Evolutionary conservation across 2,329 filamentous ascomycete species (phyloP), one percentile per base, ranked within the genome.

Genomic region (Fusarium verticillioides): DNA sequence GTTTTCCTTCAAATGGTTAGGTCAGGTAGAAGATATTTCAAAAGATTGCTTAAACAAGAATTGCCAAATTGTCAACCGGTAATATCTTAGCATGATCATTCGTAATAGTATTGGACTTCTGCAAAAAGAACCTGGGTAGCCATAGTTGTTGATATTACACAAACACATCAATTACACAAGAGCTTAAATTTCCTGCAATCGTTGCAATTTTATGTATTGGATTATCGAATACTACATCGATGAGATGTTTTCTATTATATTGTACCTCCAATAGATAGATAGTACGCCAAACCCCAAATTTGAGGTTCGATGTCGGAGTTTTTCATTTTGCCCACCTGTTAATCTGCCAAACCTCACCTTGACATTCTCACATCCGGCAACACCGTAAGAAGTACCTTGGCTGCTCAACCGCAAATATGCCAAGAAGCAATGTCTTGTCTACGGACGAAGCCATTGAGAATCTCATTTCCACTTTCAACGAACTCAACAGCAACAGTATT

Each of bases 391-490:
- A 43, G 15, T 43, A 2, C n/a, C 9, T 43, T 43, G 15, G 15
- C 42, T 5, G 42, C 5, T 7, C 42, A 23, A 23, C 42, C 0
- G 9, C 19, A 28, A 21, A 21, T 2, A 28, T 15, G 19, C 28
- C 46, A n/a, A 28, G 10, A 40, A 70, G 63, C 8, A n/a, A 56
- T 4, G 16, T 49, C 21, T 37, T 57, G 11, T 13, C 47, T 28
- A 37, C 66, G 23, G 63, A 80, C 21, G 54, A 69, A 18, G 73
- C 79, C n/a, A 65, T 83, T 4, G 60, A 70, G 21, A 77, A 88
- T 64, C 86, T 95, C 28, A 88, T 96, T 71, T 86, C 84, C 16
- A 89, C 86, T n/a, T 95, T 93, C 81, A 89, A 92, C 77, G 93
- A 94, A 74, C 87, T 95, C 61, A 96, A 96, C 78, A 81, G 86